Conservation (phyloP, 768 basidiomycete genomes). For the Phaeolepiota aurea region DNA sequence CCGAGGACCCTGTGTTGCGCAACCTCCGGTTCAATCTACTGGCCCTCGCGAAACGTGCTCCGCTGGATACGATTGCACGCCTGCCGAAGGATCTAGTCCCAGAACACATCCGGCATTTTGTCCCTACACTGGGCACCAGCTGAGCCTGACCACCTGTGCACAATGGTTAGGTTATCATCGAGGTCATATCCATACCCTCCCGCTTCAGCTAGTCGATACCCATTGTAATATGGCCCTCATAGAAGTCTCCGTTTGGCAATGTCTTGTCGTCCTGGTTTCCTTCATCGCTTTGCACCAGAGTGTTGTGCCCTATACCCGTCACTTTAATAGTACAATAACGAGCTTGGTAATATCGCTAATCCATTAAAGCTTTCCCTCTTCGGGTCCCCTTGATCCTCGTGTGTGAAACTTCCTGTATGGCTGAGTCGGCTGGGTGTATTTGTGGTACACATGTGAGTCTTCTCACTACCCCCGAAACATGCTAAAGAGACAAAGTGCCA, state of each 20-base stretch:
- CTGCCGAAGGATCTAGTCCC: conserved; percentile 61
- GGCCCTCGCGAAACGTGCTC: conserved; percentile 71
- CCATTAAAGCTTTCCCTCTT: no score
- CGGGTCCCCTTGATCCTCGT: no score
- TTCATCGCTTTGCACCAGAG: no score
- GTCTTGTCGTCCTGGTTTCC: not conserved
- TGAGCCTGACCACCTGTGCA: conserved; percentile 3
- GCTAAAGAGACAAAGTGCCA: no score
- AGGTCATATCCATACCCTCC: not conserved
- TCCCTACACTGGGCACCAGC: conserved; percentile 39
- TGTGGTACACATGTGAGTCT: no score
- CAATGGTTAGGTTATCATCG: not conserved
- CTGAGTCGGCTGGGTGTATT: no score
- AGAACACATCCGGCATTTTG: conserved; percentile 52
- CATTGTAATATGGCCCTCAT: not conserved
- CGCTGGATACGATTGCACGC: conserved; percentile 59
- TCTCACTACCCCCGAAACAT: no score
- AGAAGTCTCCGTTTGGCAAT: not conserved
- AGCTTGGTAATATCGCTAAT: no score
- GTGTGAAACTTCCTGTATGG: no score
- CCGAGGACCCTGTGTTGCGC: conserved; percentile 34
- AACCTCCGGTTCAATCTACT: conserved; percentile 67
- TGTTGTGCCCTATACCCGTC: no score
- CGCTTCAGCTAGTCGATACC: not conserved
- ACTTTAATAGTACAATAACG: no score